Evolutionary conservation across 495 filamentous ascomycete species (phyloP), one percentile per base, ranked within the genome.

Genomic region (Elasticomyces elasticus): DNA sequence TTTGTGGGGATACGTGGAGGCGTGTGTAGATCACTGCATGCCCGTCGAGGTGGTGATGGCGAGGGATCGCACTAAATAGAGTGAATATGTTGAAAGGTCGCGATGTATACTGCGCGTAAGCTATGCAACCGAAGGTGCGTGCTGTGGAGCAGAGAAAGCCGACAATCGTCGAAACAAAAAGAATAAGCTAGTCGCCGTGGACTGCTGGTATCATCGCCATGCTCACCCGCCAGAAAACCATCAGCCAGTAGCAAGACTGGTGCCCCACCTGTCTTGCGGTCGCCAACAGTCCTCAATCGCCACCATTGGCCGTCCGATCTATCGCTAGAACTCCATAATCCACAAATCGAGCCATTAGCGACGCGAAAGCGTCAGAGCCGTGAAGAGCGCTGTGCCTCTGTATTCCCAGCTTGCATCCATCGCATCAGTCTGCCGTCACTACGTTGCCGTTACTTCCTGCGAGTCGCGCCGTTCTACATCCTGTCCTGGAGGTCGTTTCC

Each of bases 401-500:
- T 40, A 17, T 40, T 17, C 35, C 19, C 30, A 12, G 35, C 35
- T n/a, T 13, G 35, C 35, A 17, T 40, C 15, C 35, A 13, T 40
- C 19, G 35, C 35, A 17, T 40, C 13, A 17, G 4, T 17, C 13
- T 40, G 35, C 35, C 35, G 35, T 40, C 2, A 40, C 35, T 40
- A 13, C 35, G 35, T 40, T 40, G 13, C 35, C 35, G 19, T 40
- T 5, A 4, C 30, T 33, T 17, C 35, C 15, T 7, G 42, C 4
- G 19, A 45, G 13, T 27, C 20, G n/a, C n/a, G n/a, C n/a, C n/a
- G n/a, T n/a, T n/a, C 20, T 42, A 46, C 51, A 54, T 46, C 5
- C 53, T 27, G 25, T 60, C 52, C 15, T 60, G 58, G 5, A 60
- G 37, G 24, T 60, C 58, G 45, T 55, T 48, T 24, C 58, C 58